Base-by-base conservation (phyloP, 2,329 filamentous ascomycete genomes). In the Microsporum canis region DNA sequence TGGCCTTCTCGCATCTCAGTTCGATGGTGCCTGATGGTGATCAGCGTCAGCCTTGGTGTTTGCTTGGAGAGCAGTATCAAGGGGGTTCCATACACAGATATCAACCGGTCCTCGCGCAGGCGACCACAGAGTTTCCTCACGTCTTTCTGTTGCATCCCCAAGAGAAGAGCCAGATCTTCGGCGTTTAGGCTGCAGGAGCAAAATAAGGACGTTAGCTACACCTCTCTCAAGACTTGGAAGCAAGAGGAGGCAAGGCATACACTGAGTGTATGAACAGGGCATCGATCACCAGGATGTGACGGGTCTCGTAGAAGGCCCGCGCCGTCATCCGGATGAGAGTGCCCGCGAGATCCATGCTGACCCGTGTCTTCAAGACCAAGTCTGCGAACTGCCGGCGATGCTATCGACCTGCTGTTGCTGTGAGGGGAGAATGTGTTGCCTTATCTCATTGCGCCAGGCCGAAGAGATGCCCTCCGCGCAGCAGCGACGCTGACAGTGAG, bases 61-160 rank as follows among this genome's bases (percentile, higher is more conserved):
- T 10, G 10, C 23, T 17, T 47, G 10, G 43, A 6, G 23, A 6
- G 29, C 31, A 38, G 60, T 14, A 7, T 57, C 34, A 31, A 34
- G n/a, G 27, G 23, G 23, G 17, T 4, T 10, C 12, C 82, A 66
- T 85, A 92, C 83, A 92, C 85, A 67, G 85, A 83, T 62, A 97
- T 78, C 69, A 99, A 85, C 60, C 92, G 87, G 70, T 95, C 90
- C 72, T 96, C 91, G 67, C 85, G 85, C 59, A 99, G 81, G 68
- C 85, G 88, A 63, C 88, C 91, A 72, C 89, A 92, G 34, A 95
- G 83, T 73, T 92, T 95, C 71, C 94, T 90, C 49, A 97, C 82
- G 69, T 95, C 89, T 72, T 99, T 97, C 45, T 86, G 86, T 71
- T 96, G 92, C 76, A 95, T 91, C 64, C 87, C 87, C 75, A 96